These are phyloP conservation scores for Cryptosporidium canis DNA, from an alignment of 169 alveolate species.

Conservation along the genomic window DNA sequence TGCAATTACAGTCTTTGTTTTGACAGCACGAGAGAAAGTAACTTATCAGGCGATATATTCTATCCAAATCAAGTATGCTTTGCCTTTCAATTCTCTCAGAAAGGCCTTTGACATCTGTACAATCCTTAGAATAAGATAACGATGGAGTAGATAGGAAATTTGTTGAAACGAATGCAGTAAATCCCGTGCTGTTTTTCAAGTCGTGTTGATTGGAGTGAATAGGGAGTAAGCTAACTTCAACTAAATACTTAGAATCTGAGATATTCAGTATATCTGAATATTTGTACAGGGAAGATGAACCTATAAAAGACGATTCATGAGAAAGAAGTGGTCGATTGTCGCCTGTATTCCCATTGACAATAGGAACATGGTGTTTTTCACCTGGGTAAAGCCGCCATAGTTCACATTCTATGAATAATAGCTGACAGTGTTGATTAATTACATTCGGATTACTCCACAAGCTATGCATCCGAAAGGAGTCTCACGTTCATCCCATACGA, in stretches of 20 bases:
- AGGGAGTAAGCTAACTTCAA: constrained; percentile 13
- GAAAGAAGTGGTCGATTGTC: neutral
- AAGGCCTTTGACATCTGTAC: constrained; percentile 15
- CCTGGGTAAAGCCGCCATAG: constrained; percentile 40
- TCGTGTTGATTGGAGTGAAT: neutral
- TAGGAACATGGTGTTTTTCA: neutral
- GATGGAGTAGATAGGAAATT: neutral
- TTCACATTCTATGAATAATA: constrained; percentile 47
- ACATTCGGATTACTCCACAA: constrained; percentile 23
- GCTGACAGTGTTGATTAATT: constrained; percentile 13
- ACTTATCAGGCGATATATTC: constrained; percentile 3
- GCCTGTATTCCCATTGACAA: constrained; percentile 11
- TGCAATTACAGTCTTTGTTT: constrained; percentile 10
- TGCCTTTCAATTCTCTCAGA: constrained; percentile 10
- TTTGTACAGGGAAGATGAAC: neutral
- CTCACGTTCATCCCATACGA: constrained; percentile 47
- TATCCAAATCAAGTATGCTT: constrained; percentile 35
- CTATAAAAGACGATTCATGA: neutral
- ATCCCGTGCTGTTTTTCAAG: constrained; percentile 13
- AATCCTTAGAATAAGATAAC: constrained; percentile 10
- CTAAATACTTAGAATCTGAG: neutral
- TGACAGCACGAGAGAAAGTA: constrained; percentile 47
- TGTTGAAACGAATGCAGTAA: constrained; percentile 23
- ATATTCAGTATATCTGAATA: neutral
- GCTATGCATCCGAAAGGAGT: constrained; percentile 32